A percentile compares a stretch with the other conserved stretches of the same genome.
Conservation (phyloP, 768 basidiomycete species). For the Leucocoprinus birnbaumii region DNA sequence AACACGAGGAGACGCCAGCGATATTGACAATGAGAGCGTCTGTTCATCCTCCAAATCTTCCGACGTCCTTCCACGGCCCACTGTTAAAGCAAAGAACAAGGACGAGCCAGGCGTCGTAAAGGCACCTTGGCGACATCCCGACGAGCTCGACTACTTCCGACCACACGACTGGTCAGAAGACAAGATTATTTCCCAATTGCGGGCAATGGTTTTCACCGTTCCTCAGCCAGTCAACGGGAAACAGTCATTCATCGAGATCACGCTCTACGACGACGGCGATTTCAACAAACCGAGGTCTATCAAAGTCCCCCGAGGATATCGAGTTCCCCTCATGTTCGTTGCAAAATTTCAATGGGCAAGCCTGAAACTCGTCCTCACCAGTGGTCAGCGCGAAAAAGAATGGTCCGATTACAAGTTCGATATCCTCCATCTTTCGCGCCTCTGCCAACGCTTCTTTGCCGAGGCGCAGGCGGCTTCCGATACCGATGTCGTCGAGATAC, state of each 20-base stretch:
- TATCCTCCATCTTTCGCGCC: constrained; percentile 38
- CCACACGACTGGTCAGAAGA: constrained; percentile 29
- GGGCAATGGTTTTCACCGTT: constrained; percentile 32
- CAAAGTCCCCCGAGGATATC: constrained; percentile 32
- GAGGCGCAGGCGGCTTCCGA: constrained; percentile 25
- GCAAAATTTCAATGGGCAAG: constrained; percentile 43
- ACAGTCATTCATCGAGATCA: constrained; percentile 15
- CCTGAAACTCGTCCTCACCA: constrained; percentile 35
- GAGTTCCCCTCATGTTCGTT: constrained; percentile 42
- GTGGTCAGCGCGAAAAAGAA: constrained; percentile 28
- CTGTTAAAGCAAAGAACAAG: not conserved
- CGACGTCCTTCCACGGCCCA: not conserved
- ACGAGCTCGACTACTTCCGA: constrained; percentile 35
- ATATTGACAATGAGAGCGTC: constrained; percentile 10
- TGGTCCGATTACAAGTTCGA: constrained; percentile 41
- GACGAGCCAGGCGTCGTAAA: not conserved
- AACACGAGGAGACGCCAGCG: constrained; percentile 3
- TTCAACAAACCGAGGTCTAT: constrained; percentile 9
- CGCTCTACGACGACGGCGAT: constrained; percentile 15
- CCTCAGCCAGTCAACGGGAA: constrained; percentile 24
- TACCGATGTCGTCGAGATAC: constrained; percentile 2
- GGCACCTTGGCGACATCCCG: constrained; percentile 35
- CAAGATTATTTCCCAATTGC: constrained; percentile 29
- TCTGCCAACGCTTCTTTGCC: constrained; percentile 32
- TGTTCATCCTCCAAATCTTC: constrained; percentile 11